Evolutionary conservation across 2,329 filamentous ascomycete species (phyloP), one percentile per base, ranked within the genome.

Genomic region (Paraphaeosphaeria sporulosa): DNA sequence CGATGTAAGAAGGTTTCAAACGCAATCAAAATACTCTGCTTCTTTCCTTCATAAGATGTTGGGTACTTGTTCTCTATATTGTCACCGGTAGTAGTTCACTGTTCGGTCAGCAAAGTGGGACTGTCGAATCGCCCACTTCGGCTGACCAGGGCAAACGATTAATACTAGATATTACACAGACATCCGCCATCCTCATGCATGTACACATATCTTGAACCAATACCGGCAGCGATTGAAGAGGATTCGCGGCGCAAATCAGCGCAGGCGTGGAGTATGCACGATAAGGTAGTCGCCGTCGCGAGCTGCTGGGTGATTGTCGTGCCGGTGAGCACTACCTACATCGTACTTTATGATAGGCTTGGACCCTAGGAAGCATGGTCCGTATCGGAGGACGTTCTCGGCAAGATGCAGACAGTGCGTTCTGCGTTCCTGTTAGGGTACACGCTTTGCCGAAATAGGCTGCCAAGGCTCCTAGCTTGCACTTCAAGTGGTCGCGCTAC

Each of bases 381-480:
- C 52, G 46, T 43, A 46, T 19, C 13, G 15, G 25, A 46, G n/a
- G 3, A 38, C n/a, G 42, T 46, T 34, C 19, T 17, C 49, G 34
- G 49, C 49, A 52, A 27, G 21, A 55, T 47, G 52, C 42, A 55
- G 8, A 23, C 30, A 10, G 9, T 55, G 52, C 36, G 21, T 23
- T 36, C 30, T 36, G 5, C 10, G 27, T 25, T 55, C 25, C 42
- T 21, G 42, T 3, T 55, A 47, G 10, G 27, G 52, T n/a, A 55
- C 32, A 13, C 27, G 19, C 42, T 7, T 15, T 46, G 4, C 52
- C 42, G 1, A 12, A 32, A 36, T 46, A 46, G 42, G 52, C 42
- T 55, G 52, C 52, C 52, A 55, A 55, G 52, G 12, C 42, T 27
- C 47, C 32, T 53, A 51, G 32, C 32, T 32, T 51, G 51, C 51